Evolutionary conservation across 2,329 filamentous ascomycete genomes (phyloP).

Genomic region (Beauveria australis): DNA sequence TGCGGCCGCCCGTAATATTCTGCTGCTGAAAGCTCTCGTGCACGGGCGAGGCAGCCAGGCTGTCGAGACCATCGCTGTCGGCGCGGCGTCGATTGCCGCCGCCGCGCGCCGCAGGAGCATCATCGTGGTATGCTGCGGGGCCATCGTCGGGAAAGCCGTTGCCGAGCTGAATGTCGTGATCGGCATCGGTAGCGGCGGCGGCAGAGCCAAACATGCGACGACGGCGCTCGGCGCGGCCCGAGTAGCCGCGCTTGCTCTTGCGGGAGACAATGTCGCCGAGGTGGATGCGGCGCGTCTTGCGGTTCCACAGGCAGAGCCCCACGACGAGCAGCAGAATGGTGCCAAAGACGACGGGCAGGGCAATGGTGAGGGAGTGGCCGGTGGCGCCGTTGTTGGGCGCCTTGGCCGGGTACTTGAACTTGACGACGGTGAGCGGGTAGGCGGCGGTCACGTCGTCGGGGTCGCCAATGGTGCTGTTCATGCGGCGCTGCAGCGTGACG

Average conservation of each 20-base stretch:
- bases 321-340: slow-evolving; percentile 39
- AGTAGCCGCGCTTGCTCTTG: slow-evolving; percentile 32
- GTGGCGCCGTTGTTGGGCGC: slow-evolving; percentile 25
- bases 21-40: slow-evolving; percentile 33
- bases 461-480: slow-evolving; percentile 22
- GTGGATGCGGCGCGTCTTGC: slow-evolving; percentile 39
- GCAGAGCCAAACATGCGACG: slow-evolving; percentile 28
- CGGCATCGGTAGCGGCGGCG: slow-evolving; percentile 24
- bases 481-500: slow-evolving; percentile 33
- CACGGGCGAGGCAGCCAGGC: slow-evolving; percentile 39
- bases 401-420: slow-evolving; percentile 28
- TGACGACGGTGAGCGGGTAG: slow-evolving; percentile 28
- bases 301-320: slow-evolving; percentile 50
- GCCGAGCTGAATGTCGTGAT: slow-evolving; percentile 35
- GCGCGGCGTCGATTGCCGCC: slow-evolving; percentile 14
- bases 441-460: slow-evolving; percentile 30
- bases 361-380: slow-evolving; percentile 41
- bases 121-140: slow-evolving; percentile 26
- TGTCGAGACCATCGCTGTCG: slow-evolving; percentile 42
- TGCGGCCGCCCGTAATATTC: slow-evolving; percentile 25
- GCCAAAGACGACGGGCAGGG: slow-evolving; percentile 42
- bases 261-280: slow-evolving; percentile 46
- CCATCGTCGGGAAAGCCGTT: slow-evolving; percentile 20
- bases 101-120: slow-evolving; percentile 20
- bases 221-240: slow-evolving; percentile 30